Percentiles rank a stretch among this genome's conserved stretches.
Evolutionary conservation across 805 yeast species (phyloP).

Genomic region (Candida palmyrensis): DNA sequence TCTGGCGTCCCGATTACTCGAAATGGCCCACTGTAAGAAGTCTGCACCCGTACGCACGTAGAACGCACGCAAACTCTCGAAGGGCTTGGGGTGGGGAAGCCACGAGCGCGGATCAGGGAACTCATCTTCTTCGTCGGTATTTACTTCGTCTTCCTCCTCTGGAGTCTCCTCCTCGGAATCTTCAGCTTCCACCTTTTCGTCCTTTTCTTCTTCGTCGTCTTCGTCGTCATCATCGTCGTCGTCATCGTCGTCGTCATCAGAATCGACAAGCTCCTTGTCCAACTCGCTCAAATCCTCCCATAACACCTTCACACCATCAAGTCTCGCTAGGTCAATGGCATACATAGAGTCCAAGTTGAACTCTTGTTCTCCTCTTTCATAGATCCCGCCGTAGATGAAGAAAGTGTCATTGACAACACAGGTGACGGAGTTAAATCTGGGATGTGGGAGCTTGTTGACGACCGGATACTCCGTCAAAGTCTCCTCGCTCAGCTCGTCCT

Average conservation of each 20-base stretch:
- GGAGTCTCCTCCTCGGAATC: constrained; percentile 54
- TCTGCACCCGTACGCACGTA: constrained; percentile 82
- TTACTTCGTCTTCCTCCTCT: constrained; percentile 64
- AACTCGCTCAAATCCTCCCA: constrained; percentile 82
- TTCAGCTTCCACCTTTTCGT: constrained; percentile 30
- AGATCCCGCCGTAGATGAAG: constrained; percentile 85
- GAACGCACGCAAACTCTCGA: constrained; percentile 78
- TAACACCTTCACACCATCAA: constrained; percentile 81
- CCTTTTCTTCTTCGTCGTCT: constrained; percentile 60
- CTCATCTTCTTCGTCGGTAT: constrained; percentile 56
- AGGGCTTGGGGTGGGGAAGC: constrained; percentile 96
- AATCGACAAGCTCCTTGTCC: constrained; percentile 48
- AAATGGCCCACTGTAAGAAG: constrained; percentile 90
- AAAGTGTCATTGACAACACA: constrained; percentile 81
- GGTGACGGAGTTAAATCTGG: constrained; percentile 80
- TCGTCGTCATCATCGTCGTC: constrained; percentile 45
- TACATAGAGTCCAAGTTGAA: constrained; percentile 81
- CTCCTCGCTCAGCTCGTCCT: constrained; percentile 36
- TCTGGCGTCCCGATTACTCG: constrained; percentile 76
- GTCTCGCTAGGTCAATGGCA: constrained; percentile 74
- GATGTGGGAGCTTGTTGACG: constrained; percentile 69
- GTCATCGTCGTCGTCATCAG: constrained; percentile 61
- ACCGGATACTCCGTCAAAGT: constrained; percentile 48
- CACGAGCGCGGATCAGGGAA: constrained; percentile 92
- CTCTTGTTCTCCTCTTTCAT: constrained; percentile 86